phyloP scores from a whole-genome alignment of 371 early-diverging fungal species.

The Syncephalastrum monosporum region DNA sequence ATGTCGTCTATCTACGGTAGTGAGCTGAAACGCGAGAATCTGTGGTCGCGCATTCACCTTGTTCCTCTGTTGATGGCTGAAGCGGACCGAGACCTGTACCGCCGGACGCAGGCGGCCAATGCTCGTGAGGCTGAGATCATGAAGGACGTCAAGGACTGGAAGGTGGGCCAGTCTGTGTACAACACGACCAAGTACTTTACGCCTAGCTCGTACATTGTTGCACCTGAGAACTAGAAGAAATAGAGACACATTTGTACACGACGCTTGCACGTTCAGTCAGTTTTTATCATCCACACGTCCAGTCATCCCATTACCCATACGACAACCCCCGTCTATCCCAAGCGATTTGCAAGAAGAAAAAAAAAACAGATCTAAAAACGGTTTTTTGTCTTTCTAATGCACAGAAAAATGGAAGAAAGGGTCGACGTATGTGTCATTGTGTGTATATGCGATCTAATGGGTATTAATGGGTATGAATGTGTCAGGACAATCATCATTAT shows the following conservation, averaged over 20 bases:
- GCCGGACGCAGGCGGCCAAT: conserved; percentile 75
- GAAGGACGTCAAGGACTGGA: conserved; percentile 85
- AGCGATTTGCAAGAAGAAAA: no score
- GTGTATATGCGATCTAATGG: no score
- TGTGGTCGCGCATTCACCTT: conserved; percentile 90
- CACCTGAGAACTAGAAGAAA: conserved; percentile 43
- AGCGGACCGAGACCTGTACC: conserved; percentile 88
- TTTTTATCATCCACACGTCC: no score
- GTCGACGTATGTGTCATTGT: no score
- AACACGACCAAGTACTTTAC: conserved; percentile 77
- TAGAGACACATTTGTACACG: neutral
- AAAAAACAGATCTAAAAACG: no score
- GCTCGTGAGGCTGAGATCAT: conserved; percentile 85
- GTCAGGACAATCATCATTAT: no score
- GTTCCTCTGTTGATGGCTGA: conserved; percentile 92
- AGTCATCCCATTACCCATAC: no score
- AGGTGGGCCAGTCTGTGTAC: conserved; percentile 80
- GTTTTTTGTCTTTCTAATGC: no score
- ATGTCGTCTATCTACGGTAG: conserved; percentile 35
- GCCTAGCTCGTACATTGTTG: conserved; percentile 57
- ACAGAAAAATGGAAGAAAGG: no score
- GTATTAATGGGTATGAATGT: no score
- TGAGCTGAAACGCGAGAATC: conserved; percentile 90
- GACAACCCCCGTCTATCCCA: no score
- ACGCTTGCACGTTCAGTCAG: no score